phyloP scores from a whole-genome alignment of 164 flowering plant genomes.

The Umbellularia californica region DNA sequence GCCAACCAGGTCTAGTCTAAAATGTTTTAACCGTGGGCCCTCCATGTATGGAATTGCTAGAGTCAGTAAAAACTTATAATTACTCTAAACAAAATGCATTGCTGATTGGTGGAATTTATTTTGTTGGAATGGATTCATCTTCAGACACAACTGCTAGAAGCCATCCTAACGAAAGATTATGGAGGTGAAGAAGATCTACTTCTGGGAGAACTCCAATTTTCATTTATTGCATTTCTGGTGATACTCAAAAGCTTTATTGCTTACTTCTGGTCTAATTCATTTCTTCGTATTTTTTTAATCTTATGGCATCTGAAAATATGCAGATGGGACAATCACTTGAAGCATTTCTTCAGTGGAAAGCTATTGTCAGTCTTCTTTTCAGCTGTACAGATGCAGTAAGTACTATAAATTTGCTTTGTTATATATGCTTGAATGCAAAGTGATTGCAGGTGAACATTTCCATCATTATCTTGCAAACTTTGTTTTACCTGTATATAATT shows the following conservation, averaged over 20 bases:
- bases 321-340: slow-evolving; percentile 99
- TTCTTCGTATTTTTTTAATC: not conserved
- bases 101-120: slow-evolving; percentile 3
- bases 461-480: not conserved
- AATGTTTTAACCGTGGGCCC: no score
- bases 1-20: no score
- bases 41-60: no score
- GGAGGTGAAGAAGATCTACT: slow-evolving; percentile 71
- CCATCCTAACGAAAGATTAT: slow-evolving; percentile 49
- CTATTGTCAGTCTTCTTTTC: slow-evolving; percentile 66
- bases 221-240: slow-evolving; percentile 91
- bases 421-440: slow-evolving; percentile 3
- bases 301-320: slow-evolving; percentile 17
- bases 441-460: not conserved
- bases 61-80: not conserved
- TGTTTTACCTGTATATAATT: not conserved
- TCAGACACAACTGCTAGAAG: slow-evolving; percentile 76
- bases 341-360: slow-evolving; percentile 89
- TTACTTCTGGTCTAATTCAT: slow-evolving; percentile 9
- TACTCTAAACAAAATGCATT: not conserved
- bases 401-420: slow-evolving; percentile 11
- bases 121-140: slow-evolving; percentile 1
- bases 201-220: slow-evolving; percentile 90
- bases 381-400: slow-evolving; percentile 90
- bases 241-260: not conserved